phyloP scores from a whole-genome alignment of 2,329 filamentous ascomycete genomes.

The Aaosphaeria pasadenensis region DNA sequence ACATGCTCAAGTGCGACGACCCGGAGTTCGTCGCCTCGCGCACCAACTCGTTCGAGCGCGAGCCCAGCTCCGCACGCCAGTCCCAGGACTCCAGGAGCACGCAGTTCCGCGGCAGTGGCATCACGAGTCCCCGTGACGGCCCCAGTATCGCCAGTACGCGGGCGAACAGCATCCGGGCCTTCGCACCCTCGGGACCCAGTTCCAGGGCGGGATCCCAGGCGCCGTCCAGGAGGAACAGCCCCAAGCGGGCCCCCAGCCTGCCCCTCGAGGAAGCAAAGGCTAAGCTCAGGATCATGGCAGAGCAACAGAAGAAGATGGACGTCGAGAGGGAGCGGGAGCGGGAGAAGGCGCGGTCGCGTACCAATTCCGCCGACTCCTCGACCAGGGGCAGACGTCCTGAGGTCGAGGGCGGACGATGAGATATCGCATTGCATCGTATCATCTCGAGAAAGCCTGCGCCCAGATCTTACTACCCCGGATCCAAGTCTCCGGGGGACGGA shows the following conservation, averaged over 20 bases:
- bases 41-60: conserved; percentile 17
- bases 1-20: conserved; percentile 39
- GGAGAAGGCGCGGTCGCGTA: too few species aligned
- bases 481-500: too few species aligned
- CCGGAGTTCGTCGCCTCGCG: conserved; percentile 26
- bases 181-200: conserved; percentile 15
- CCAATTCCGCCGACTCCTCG: too few species aligned
- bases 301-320: background rate
- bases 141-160: conserved; percentile 24
- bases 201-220: conserved; percentile 18
- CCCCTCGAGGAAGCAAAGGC: conserved; percentile 6
- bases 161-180: conserved; percentile 24
- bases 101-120: conserved; percentile 17
- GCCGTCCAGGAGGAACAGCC: conserved; percentile 23
- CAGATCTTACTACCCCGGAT: too few species aligned
- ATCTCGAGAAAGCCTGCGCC: too few species aligned
- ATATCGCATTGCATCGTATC: too few species aligned
- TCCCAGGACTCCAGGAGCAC: conserved; percentile 32
- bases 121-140: conserved; percentile 22
- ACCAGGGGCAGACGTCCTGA: too few species aligned
- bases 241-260: conserved; percentile 5
- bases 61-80: conserved; percentile 2
- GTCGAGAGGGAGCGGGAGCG: too few species aligned
- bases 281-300: conserved; percentile 3
- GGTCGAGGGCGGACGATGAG: too few species aligned